Conservation (phyloP, 2,329 filamentous ascomycete species). For the Neofusicoccum umdonicola region DNA sequence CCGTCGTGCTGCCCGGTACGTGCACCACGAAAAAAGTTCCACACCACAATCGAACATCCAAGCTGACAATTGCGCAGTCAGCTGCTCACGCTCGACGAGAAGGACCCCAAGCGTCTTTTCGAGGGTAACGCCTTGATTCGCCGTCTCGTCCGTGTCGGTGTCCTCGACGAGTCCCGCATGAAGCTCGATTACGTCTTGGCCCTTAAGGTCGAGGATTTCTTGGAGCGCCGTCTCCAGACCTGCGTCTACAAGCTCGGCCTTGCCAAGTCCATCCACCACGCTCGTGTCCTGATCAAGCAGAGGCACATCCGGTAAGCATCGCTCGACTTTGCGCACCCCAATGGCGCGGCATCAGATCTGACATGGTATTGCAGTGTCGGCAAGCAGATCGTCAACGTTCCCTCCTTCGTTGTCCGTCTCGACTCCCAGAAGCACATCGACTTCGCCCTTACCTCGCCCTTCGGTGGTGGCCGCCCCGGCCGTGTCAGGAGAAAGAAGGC, state of each 20-base stretch:
- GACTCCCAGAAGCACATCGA: conserved; percentile 99
- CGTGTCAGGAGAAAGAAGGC: conserved; percentile 99
- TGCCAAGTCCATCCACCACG: conserved; percentile 99
- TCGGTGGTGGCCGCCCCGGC: conserved; percentile 93
- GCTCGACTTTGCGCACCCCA: background rate
- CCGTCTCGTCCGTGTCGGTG: conserved; percentile 98
- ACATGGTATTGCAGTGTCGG: conserved; percentile 63
- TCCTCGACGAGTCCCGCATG: conserved; percentile 99
- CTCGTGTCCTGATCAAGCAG: conserved; percentile 99
- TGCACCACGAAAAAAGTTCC: conserved; percentile 17
- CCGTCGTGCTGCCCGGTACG: conserved; percentile 99
- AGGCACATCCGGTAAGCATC: conserved; percentile 81
- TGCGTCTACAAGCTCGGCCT: conserved; percentile 99
- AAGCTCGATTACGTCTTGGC: conserved; percentile 99
- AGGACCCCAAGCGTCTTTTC: conserved; percentile 99
- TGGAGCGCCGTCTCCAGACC: conserved; percentile 99
- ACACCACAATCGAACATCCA: background rate
- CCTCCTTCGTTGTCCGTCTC: conserved; percentile 98
- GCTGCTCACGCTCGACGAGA: conserved; percentile 99
- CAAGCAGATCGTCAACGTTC: conserved; percentile 99
- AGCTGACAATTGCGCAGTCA: conserved; percentile 62
- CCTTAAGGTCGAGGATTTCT: conserved; percentile 99
- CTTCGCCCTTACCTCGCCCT: conserved; percentile 95
- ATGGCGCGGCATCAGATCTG: background rate
- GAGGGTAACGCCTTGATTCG: conserved; percentile 99